phyloP scores from a whole-genome alignment of 108 stramenopile species.

The Schizochytrium sp. region DNA sequence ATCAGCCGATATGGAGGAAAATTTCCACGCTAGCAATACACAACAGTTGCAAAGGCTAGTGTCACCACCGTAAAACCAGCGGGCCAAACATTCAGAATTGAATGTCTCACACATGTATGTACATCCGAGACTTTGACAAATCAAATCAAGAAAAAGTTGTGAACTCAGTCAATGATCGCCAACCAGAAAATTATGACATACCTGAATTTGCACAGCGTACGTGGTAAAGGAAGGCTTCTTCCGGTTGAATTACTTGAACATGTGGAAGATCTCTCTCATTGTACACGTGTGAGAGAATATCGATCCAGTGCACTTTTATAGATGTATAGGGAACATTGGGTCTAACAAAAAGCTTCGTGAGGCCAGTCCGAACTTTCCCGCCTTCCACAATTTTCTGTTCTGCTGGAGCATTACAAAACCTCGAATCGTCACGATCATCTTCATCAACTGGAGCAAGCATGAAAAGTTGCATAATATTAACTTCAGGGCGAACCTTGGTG shows the following conservation, averaged over 20 bases:
- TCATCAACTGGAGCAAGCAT: conserved; percentile 22
- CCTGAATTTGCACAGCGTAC: background rate
- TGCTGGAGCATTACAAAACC: background rate
- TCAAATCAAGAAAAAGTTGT: too few species aligned
- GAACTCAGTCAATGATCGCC: too few species aligned
- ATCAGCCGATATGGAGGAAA: too few species aligned
- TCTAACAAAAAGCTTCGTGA: background rate
- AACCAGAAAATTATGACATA: background rate
- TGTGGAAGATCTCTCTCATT: conserved; percentile 18
- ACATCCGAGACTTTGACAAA: too few species aligned
- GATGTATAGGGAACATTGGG: background rate
- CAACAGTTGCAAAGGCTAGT: too few species aligned
- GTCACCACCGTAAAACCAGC: too few species aligned
- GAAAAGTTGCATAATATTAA: conserved; percentile 21
- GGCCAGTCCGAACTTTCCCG: background rate
- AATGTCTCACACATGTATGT: too few species aligned
- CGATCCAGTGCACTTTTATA: conserved; percentile 32
- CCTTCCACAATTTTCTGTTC: background rate
- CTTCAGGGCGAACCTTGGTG: background rate
- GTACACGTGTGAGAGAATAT: conserved; percentile 19
- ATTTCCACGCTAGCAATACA: too few species aligned
- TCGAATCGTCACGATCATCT: background rate
- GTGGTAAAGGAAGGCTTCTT: background rate
- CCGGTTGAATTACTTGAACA: background rate
- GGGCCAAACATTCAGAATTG: too few species aligned